Conservation (phyloP, 2,329 filamentous ascomycete species). For the Botryotinia calthae region DNA sequence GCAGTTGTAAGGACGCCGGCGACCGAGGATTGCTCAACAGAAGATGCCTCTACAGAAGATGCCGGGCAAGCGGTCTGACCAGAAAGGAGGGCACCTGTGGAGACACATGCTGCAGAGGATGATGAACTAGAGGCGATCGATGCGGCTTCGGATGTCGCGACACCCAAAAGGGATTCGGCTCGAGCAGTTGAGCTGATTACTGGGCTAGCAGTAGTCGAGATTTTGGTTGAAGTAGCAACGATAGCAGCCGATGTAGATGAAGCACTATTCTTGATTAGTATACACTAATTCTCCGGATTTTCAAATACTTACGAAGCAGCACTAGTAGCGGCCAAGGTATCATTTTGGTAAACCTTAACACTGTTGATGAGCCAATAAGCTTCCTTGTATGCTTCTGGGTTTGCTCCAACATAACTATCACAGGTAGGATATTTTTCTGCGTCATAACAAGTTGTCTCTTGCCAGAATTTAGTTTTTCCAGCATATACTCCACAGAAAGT, state of each 20-base stretch:
- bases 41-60: not conserved
- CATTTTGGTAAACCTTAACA: slow-evolving; percentile 32
- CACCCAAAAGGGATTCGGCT: not conserved
- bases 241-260: not conserved
- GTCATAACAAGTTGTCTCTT: slow-evolving; percentile 42
- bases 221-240: not conserved
- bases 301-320: slow-evolving; percentile 6
- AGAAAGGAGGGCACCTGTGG: slow-evolving; percentile 9
- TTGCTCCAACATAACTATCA: slow-evolving; percentile 31
- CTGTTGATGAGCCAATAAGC: slow-evolving; percentile 35
- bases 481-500: slow-evolving; percentile 73
- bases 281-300: not conserved
- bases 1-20: not conserved
- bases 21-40: not conserved
- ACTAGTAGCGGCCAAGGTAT: slow-evolving; percentile 38
- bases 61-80: not conserved
- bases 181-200: not conserved
- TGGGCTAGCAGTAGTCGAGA: slow-evolving; percentile 1
- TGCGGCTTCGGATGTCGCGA: not conserved
- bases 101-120: not conserved
- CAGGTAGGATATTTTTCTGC: slow-evolving; percentile 39
- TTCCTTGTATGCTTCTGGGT: slow-evolving; percentile 30
- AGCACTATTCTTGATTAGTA: slow-evolving; percentile 8
- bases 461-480: slow-evolving; percentile 53
- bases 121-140: not conserved